Base-by-base conservation (phyloP, 1,284 basidiomycete genomes). In the Cryptococcus neoformans region DNA sequence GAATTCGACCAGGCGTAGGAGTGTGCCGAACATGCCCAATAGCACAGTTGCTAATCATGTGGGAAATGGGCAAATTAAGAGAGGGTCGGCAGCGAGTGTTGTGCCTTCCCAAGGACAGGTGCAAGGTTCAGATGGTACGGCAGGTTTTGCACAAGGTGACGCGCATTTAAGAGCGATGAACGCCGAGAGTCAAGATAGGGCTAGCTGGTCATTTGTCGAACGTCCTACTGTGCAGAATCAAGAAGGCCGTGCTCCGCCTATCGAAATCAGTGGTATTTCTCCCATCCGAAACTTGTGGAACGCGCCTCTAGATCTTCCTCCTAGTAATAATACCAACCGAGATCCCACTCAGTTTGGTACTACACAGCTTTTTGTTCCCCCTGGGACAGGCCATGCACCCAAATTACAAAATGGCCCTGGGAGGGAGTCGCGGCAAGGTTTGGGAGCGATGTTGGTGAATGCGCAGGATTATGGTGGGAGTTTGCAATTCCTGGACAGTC, bases 1-100 rank as follows among this genome's bases (percentile, higher is more conserved):
- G 46, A 59, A 53, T 36, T 64, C 59, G n/a, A 17, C 66, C 6
- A 53, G 50, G 12, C 49, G 57, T 6, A 51, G 54, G 17, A 51
- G 58, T 36, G 28, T 12, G 49, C 59, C 10, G 37, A 49, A 28
- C 2, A 2, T 34, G 10, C 46, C 46, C 10, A 11, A 14, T n/a
- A 34, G 5, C 28, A 35, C 38, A 14, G 40, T 2, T 3, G 6
- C 10, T 16, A 34, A 28, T 4, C 38, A 28, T 16, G 11, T 36
- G 10, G 28, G 28, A 17, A 36, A 40, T 9, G 28, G 36, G 6
- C 45, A 21, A 39, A 40, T 34, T 39, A 47, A 16, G n/a, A 44
- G 21, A 41, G 34, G 3, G n/a, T 38, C 36, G 36, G 35, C 10
- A 12, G 37, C 14, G 9, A 49, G 48, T 42, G 10, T 8, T 35